Evolutionary conservation across 129 eudicot genomes (phyloP).

Genomic region (Artemisia tridentata): DNA sequence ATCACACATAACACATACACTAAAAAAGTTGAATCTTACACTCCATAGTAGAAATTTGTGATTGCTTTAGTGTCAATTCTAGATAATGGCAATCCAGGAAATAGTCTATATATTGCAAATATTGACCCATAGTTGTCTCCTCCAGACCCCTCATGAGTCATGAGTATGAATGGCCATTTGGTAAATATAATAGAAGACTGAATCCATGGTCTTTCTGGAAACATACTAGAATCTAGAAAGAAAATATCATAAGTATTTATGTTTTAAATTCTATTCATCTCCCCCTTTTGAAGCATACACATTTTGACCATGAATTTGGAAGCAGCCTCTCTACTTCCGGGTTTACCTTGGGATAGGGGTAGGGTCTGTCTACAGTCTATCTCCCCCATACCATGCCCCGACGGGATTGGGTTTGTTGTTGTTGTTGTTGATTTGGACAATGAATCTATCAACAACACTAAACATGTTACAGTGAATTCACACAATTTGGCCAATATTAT

Average conservation of each 20-base stretch:
- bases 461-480: not conserved
- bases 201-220: conserved; percentile 9
- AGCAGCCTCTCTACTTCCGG: too few relatives aligned
- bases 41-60: too few relatives aligned
- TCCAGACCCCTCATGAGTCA: not conserved
- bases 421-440: too few relatives aligned
- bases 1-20: not conserved
- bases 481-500: not conserved
- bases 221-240: conserved; percentile 2
- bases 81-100: not conserved
- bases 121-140: conserved; percentile 2
- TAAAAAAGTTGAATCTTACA: too few relatives aligned
- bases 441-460: not conserved
- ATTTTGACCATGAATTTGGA: conserved; percentile 18
- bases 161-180: conserved; percentile 1
- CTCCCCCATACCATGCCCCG: too few relatives aligned
- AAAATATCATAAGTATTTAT: not conserved
- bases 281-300: conserved; percentile 9
- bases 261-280: not conserved
- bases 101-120: not conserved
- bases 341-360: too few relatives aligned
- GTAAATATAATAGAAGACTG: conserved; percentile 1
- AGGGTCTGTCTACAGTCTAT: too few relatives aligned
- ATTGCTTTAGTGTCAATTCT: too few relatives aligned
- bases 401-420: too few relatives aligned